Conservation (phyloP, 768 basidiomycete genomes). For the Fomitopsis serialis region DNA sequence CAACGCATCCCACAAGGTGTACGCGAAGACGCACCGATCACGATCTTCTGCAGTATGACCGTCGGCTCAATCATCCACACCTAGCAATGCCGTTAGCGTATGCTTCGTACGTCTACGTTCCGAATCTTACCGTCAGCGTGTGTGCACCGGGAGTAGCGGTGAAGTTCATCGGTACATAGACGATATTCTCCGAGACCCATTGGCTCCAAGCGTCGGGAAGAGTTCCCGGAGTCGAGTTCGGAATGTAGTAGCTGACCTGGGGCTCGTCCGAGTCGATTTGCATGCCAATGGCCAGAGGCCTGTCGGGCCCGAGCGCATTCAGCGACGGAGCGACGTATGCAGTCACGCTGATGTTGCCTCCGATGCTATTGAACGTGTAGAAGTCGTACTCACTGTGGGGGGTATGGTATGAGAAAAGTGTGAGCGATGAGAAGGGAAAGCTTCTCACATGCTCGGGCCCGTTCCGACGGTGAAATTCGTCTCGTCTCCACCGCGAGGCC, state of each 20-base stretch:
- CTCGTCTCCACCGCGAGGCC: conserved; percentile 45
- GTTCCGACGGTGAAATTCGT: conserved; percentile 54
- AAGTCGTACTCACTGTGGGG: conserved; percentile 56
- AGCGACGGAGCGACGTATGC: conserved; percentile 47
- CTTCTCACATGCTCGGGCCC: conserved; percentile 53
- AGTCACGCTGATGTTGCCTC: conserved; percentile 42
- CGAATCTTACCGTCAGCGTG: conserved; percentile 45
- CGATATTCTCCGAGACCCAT: conserved; percentile 49
- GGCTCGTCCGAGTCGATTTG: conserved; percentile 41
- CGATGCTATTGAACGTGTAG: conserved; percentile 44
- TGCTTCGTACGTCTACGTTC: conserved; percentile 2
- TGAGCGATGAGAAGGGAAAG: background rate
- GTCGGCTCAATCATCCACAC: conserved; percentile 55
- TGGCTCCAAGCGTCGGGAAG: conserved; percentile 48
- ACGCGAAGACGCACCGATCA: conserved; percentile 40
- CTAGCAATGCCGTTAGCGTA: conserved; percentile 16
- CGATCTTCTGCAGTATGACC: conserved; percentile 56
- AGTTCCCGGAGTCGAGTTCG: conserved; percentile 37
- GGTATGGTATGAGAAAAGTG: background rate
- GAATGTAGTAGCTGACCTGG: conserved; percentile 42
- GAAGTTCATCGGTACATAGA: conserved; percentile 35
- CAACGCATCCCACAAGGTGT: background rate
- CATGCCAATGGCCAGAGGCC: conserved; percentile 47
- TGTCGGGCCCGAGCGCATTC: conserved; percentile 44
- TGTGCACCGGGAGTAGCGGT: conserved; percentile 46